Conservation (phyloP, 768 basidiomycete species). For the Chalciporus pseudorubinellus region DNA sequence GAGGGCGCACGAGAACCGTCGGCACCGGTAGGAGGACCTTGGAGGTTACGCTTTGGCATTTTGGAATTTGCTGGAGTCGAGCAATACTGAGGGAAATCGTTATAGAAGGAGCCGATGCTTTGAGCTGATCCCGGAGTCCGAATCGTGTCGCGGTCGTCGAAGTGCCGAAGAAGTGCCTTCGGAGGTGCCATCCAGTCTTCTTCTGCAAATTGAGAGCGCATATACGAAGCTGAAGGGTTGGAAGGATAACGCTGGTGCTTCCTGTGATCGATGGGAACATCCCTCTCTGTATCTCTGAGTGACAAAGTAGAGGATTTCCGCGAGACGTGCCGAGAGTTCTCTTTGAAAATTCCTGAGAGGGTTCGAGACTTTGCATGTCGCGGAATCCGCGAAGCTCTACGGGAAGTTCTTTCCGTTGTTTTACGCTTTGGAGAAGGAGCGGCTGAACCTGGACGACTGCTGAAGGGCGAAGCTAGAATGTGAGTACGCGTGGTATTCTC, state of each 20-base stretch:
- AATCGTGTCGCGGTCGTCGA: not conserved
- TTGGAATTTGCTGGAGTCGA: conserved; percentile 26
- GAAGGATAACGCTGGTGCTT: conserved; percentile 21
- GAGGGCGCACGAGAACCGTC: not conserved
- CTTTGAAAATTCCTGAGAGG: conserved; percentile 32
- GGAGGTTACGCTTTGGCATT: not conserved
- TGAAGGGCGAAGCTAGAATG: conserved; percentile 45
- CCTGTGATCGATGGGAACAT: conserved; percentile 8
- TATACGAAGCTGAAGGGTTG: conserved; percentile 26
- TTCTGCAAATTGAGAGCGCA: conserved; percentile 19
- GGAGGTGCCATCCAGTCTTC: conserved; percentile 15
- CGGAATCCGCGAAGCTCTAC: conserved; percentile 15
- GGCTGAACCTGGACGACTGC: conserved; percentile 43
- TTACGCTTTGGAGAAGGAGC: conserved; percentile 35
- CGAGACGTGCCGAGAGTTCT: conserved; percentile 11
- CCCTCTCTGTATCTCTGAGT: conserved; percentile 14
- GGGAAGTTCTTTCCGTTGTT: conserved; percentile 10
- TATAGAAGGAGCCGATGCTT: conserved; percentile 18
- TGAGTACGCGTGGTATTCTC: conserved; percentile 33
- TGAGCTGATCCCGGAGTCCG: conserved; percentile 7
- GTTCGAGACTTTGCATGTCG: conserved; percentile 38
- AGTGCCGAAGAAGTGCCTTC: conserved; percentile 3
- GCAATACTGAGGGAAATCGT: conserved; percentile 20
- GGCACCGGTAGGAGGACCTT: not conserved
- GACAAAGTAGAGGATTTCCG: conserved; percentile 18